Percentiles rank a stretch among this genome's conserved stretches.
These are phyloP conservation scores for Crithidia expoeki DNA, from an alignment of 208 protist species.

Conservation along the genomic window DNA sequence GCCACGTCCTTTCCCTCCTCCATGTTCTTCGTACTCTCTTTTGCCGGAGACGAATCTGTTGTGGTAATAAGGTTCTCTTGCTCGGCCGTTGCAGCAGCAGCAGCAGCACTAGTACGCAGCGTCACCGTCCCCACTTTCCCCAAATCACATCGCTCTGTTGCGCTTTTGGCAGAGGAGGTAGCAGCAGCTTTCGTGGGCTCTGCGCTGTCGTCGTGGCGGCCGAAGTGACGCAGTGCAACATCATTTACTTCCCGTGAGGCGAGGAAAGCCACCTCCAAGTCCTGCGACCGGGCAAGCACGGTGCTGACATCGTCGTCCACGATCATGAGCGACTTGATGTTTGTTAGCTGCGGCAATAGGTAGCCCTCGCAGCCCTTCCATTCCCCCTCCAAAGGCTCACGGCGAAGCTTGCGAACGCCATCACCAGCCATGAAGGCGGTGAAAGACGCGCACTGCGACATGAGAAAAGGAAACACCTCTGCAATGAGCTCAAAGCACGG, in stretches of 20 bases:
- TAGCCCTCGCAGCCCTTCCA: constrained; percentile 86
- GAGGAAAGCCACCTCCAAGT: constrained; percentile 82
- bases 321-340: constrained; percentile 85
- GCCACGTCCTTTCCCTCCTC: not conserved
- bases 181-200: not conserved
- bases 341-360: constrained; percentile 69
- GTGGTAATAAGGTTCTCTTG: not conserved
- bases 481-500: constrained; percentile 65
- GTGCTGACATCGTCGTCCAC: constrained; percentile 79
- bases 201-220: constrained; percentile 22
- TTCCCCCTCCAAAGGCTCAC: constrained; percentile 52
- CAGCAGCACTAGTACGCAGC: not conserved
- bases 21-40: not conserved
- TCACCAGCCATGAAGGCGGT: constrained; percentile 79
- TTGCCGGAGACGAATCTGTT: not conserved
- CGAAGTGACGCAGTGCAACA: constrained; percentile 44
- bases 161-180: not conserved
- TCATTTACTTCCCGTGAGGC: constrained; percentile 77
- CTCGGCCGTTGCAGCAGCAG: too few relatives aligned
- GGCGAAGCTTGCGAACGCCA: constrained; percentile 55
- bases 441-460: constrained; percentile 83
- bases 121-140: not conserved
- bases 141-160: not conserved
- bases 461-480: constrained; percentile 87
- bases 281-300: constrained; percentile 65